Conservation (phyloP, 257 asterid species). For the Primulina tabacum region DNA sequence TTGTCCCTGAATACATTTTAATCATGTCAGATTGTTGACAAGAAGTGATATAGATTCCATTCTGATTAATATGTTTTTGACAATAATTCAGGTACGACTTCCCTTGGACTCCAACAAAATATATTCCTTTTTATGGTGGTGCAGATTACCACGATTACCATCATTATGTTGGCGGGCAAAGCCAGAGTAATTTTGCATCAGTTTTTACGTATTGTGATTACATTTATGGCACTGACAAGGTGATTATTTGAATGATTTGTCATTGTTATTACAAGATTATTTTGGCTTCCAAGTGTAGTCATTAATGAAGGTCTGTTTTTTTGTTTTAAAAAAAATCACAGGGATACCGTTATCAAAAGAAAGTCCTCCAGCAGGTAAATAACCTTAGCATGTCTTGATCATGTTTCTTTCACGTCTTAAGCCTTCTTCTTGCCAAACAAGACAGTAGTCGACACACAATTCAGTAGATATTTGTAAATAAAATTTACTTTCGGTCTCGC, state of each 20-base stretch:
- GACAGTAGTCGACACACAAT: neutral
- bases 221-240: conserved; percentile 98
- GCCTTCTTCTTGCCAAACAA: neutral
- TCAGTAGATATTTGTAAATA: neutral
- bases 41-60: neutral
- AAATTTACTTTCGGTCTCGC: conserved; percentile 18
- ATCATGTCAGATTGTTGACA: neutral
- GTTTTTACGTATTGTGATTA: conserved; percentile 97
- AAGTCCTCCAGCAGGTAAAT: conserved; percentile 77
- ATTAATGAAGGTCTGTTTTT: conserved; percentile 21
- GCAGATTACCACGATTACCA: conserved; percentile 98
- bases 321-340: conserved; percentile 26
- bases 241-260: conserved; percentile 22
- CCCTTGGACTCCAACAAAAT: conserved; percentile 92
- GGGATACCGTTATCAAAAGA: conserved; percentile 91
- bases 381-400: neutral
- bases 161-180: conserved; percentile 93
- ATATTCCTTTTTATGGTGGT: conserved; percentile 94
- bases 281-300: conserved; percentile 7
- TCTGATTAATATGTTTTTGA: conserved; percentile 9
- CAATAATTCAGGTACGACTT: conserved; percentile 65
- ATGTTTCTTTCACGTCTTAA: neutral
- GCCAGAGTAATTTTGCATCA: conserved; percentile 98
- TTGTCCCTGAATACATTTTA: conserved; percentile 19
- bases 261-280: conserved; percentile 3